Evolutionary conservation across 345 rosid species (phyloP), one percentile per base, ranked within the genome.

Genomic region (Cochlearia excelsa): DNA sequence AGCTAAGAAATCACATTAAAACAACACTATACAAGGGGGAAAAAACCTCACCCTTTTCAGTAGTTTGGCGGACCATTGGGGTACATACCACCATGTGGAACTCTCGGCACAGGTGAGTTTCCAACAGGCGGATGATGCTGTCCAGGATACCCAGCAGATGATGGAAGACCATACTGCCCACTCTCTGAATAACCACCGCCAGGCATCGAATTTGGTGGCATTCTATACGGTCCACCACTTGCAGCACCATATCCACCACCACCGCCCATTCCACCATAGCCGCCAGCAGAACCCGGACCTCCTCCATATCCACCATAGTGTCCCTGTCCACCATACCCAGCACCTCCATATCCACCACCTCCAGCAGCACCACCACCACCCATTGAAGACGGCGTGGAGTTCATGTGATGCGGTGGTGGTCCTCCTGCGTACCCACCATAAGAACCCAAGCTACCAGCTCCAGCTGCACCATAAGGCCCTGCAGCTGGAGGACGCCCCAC

Each of bases 21-120:
- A 33, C 9, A 26, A 49, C 37, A 9, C 6, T 4, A 7, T 53
- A 10, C 23, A 11, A 3, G 46, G 49, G 44, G 23, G 35, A 33
- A 59, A 37, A 59, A 68, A 61, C 64, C 82, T 83, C 84, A 81
- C 28, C 56, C 70, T 57, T 50, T 51, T 56, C 83, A 87, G 74
- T 76, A 84, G 64, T 82, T 84, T 46, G 85, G 81, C 8, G 85
- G 87, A 41, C 59, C 75, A 63, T 71, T 84, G 1, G 91, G 85
- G 59, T 87, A 84, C 81, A 81, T 79, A 61, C 79, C 87, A 1
- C 86, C 78, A 4, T 72, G 81, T 26, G 85, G 87, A 69, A 77
- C 82, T 74, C 91, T 79, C 3, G 91, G 91, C 30, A 75, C 75
- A 2, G 89, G 83, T 6, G 91, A 77, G 4, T 80, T 63, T 35